Evolutionary conservation across 495 filamentous ascomycete species (phyloP), one percentile per base, ranked within the genome.

Genomic region (Pseudomonodictys pantanalensis): DNA sequence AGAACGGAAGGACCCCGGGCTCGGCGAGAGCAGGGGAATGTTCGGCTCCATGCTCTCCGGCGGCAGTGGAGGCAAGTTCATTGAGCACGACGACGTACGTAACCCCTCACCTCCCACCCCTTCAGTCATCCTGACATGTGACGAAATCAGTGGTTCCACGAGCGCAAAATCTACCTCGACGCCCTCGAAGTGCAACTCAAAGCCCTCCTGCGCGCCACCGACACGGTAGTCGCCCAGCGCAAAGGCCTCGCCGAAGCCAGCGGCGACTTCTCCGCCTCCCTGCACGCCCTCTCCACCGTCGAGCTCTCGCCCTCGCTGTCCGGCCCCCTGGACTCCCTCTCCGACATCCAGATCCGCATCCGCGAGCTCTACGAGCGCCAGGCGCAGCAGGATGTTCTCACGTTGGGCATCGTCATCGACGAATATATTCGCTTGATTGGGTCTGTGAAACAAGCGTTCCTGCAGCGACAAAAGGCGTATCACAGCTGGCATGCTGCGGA

Each of bases 371-470:
- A 97, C 69, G 89, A 96, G 55, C 89, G 93, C 22, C 93, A 98
- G 74, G 93, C 93, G 5, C 91, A 95, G 75, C 93, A 98, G 73
- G 93, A 98, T 71, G 86, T 97, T 30, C 80, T 98, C 26, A 98
- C 93, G 0, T 80, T 98, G 18, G 95, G 95, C 18, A 97, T 97
- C 67, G 96, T 95, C 33, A 89, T 98, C 49, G 93, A 98, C 62
- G 93, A 98, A 74, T 98, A 98, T 74, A 92, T 98, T 68, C 90
- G 93, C 9, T 74, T 98, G 35, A 98, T 97, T 64, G 90, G 89
- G 28, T 90, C 86, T 62, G 86, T 96, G 62, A 97, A 97, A 77
- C 88, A 86, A 47, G 87, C 95, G 6, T 97, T 98, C 70, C 75
- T 78, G 24, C 91, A 96, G 68, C 87, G 93, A 39, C 93, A 98